These are phyloP conservation scores for Penicillium sp. DNA, from an alignment of 2,329 filamentous ascomycete species.

Conservation along the genomic window DNA sequence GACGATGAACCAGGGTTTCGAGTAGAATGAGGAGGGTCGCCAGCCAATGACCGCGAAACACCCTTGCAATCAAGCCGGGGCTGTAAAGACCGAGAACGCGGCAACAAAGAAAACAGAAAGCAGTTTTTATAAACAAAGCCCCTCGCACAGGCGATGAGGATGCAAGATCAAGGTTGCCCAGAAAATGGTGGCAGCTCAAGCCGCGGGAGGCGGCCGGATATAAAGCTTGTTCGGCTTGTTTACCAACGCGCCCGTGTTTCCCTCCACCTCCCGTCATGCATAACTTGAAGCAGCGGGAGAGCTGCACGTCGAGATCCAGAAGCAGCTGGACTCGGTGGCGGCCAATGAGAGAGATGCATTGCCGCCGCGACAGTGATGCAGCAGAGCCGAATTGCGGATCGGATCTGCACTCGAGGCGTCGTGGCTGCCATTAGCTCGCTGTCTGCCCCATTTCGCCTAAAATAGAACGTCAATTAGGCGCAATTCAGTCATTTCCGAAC, in stretches of 20 bases:
- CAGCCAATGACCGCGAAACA: conserved; percentile 11
- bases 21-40: conserved; percentile 7
- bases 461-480: conserved; percentile 23
- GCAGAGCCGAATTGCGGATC: conserved; percentile 4
- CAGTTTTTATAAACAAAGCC: neutral
- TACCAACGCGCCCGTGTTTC: neutral
- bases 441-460: conserved; percentile 6
- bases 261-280: conserved; percentile 9
- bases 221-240: conserved; percentile 26
- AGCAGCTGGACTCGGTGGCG: conserved; percentile 2
- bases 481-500: conserved; percentile 2
- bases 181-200: conserved; percentile 2
- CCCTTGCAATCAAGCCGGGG: neutral
- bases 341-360: conserved; percentile 17
- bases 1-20: conserved; percentile 14
- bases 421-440: conserved; percentile 21
- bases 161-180: neutral
- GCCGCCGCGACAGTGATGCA: conserved; percentile 18
- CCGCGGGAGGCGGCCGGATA: conserved; percentile 21
- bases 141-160: neutral
- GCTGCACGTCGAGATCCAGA: conserved; percentile 4
- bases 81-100: conserved; percentile 3
- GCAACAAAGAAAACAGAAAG: conserved; percentile 2
- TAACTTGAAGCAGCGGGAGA: conserved; percentile 9
- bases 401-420: conserved; percentile 6